These are phyloP conservation scores for Penicillium fimorum DNA, from an alignment of 495 filamentous ascomycete genomes.

Conservation along the genomic window DNA sequence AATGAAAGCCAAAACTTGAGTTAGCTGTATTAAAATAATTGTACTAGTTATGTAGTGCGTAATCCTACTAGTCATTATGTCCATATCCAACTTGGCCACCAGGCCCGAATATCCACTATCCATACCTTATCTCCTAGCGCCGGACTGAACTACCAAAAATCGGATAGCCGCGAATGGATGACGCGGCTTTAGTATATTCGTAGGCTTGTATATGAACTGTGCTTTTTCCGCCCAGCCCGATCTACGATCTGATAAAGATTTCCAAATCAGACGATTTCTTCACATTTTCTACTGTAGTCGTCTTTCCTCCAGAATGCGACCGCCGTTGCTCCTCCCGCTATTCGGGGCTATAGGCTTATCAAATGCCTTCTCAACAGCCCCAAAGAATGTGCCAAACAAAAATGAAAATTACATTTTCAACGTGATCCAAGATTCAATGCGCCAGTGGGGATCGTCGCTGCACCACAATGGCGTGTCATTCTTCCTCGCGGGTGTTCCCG, in stretches of 20 bases:
- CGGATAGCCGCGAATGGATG: background rate
- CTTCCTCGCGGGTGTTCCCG: conserved; percentile 57
- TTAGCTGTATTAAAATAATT: too few relatives aligned
- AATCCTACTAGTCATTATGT: too few relatives aligned
- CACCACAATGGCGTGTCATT: conserved; percentile 70
- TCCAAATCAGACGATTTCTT: background rate
- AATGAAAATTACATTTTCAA: conserved; percentile 67
- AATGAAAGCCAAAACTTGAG: too few relatives aligned
- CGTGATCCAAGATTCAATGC: conserved; percentile 62
- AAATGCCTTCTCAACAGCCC: background rate
- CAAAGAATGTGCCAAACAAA: conserved; percentile 1
- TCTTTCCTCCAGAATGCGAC: conserved; percentile 13
- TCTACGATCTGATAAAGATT: conserved; percentile 5
- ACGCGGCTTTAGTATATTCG: conserved; percentile 5
- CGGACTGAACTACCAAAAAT: conserved; percentile 5
- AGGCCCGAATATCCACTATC: background rate
- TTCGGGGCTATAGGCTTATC: conserved; percentile 14
- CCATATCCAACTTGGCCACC: background rate
- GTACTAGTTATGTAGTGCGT: too few relatives aligned
- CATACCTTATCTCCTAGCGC: conserved; percentile 10
- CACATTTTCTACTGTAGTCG: too few relatives aligned
- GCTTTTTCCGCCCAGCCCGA: background rate
- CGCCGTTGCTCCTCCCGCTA: conserved; percentile 11
- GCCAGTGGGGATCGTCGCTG: conserved; percentile 67
- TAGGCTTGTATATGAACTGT: background rate